These are phyloP conservation scores for Arctostaphylos glauca DNA, from an alignment of 148 eudicot genomes.

Conservation along the genomic window DNA sequence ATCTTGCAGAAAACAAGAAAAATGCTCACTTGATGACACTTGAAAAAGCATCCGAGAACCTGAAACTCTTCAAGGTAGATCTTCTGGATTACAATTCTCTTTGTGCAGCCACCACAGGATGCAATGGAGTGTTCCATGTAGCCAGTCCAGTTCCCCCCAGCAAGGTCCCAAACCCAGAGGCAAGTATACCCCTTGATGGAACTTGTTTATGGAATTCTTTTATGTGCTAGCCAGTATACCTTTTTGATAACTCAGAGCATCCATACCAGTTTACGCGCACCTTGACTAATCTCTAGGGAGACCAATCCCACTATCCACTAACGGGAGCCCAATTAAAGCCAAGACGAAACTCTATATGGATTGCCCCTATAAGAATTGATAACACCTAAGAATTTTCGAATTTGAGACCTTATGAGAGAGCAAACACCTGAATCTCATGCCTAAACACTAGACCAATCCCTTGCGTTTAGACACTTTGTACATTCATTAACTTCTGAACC, in stretches of 20 bases:
- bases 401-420: no score
- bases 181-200: slow-evolving; percentile 12
- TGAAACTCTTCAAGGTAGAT: slow-evolving; percentile 38
- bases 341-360: no score
- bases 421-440: no score
- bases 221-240: not conserved
- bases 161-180: slow-evolving; percentile 34
- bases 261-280: no score
- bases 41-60: slow-evolving; percentile 33
- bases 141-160: slow-evolving; percentile 43
- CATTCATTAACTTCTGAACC: not conserved
- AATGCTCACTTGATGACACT: slow-evolving; percentile 38
- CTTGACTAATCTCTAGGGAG: no score
- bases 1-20: slow-evolving; percentile 32
- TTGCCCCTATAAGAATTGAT: no score
- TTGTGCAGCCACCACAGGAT: slow-evolving; percentile 37
- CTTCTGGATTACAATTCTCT: slow-evolving; percentile 35
- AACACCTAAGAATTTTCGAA: no score
- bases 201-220: not conserved
- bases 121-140: slow-evolving; percentile 43
- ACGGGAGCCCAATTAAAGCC: no score
- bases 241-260: no score
- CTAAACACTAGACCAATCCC: no score
- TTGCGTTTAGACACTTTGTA: no score
- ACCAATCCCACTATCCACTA: no score